phyloP scores from a whole-genome alignment of 345 rosid species.

The Ceriops decandra region DNA sequence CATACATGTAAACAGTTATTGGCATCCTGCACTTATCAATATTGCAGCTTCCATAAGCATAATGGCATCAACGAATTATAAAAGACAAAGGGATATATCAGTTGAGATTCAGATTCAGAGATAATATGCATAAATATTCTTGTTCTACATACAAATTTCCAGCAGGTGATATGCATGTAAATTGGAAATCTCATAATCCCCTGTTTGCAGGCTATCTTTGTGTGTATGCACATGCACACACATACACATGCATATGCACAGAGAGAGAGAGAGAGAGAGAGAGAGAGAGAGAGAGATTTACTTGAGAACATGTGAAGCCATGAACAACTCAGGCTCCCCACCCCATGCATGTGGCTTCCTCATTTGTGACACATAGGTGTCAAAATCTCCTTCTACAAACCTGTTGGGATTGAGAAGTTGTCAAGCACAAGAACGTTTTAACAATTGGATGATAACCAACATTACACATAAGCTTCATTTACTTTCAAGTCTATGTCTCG shows the following conservation, averaged over 20 bases:
- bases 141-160: background rate
- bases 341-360: slow-evolving; percentile 95
- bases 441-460: too few species aligned
- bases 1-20: slow-evolving; percentile 77
- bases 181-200: too few species aligned
- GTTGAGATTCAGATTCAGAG: too few species aligned
- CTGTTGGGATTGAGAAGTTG: slow-evolving; percentile 37
- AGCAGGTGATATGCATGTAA: too few species aligned
- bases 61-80: background rate
- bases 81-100: too few species aligned
- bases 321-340: slow-evolving; percentile 95
- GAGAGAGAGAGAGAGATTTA: slow-evolving; percentile 24
- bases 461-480: background rate
- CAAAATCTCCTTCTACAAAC: slow-evolving; percentile 96
- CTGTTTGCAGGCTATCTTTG: too few species aligned
- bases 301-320: slow-evolving; percentile 94
- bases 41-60: background rate
- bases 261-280: background rate
- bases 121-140: background rate
- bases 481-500: background rate
- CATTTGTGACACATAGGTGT: slow-evolving; percentile 64
- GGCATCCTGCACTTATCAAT: slow-evolving; percentile 65
- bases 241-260: too few species aligned
- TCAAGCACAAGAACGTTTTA: slow-evolving; percentile 1
- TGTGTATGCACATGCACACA: background rate